phyloP scores from a whole-genome alignment of 768 basidiomycete species.

The Rhodotorula toruloides region DNA sequence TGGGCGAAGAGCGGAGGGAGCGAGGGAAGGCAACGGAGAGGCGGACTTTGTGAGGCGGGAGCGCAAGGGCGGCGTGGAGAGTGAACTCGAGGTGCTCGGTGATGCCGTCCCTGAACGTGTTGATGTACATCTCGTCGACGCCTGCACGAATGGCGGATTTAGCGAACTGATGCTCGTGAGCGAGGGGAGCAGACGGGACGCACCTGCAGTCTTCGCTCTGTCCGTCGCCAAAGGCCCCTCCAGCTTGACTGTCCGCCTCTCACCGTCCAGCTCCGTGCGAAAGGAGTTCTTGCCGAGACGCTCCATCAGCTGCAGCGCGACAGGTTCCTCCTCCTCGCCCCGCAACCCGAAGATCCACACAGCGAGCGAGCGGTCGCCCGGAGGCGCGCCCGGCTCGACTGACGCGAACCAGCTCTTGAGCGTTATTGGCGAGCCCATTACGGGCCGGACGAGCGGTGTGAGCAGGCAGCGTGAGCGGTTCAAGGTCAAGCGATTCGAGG shows the following conservation, averaged over 20 bases:
- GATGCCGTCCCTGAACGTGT: not conserved
- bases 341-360: not conserved
- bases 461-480: too few relatives aligned
- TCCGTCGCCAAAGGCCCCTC: not conserved
- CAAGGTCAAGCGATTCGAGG: too few relatives aligned
- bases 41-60: not conserved
- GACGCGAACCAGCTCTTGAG: slow-evolving; percentile 2
- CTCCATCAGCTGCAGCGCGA: not conserved
- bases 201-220: not conserved
- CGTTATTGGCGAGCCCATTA: not conserved
- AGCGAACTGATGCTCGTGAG: not conserved
- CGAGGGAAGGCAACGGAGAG: slow-evolving; percentile 3
- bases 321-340: not conserved
- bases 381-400: not conserved
- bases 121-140: not conserved
- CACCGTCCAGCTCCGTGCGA: too few relatives aligned
- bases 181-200: not conserved
- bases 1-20: not conserved
- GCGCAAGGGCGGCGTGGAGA: not conserved
- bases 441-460: too few relatives aligned
- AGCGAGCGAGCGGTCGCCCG: not conserved
- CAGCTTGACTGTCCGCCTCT: not conserved
- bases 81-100: not conserved
- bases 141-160: not conserved
- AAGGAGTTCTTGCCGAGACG: not conserved